These are phyloP conservation scores for Euclidium syriacum DNA, from an alignment of 345 rosid species.

Conservation along the genomic window DNA sequence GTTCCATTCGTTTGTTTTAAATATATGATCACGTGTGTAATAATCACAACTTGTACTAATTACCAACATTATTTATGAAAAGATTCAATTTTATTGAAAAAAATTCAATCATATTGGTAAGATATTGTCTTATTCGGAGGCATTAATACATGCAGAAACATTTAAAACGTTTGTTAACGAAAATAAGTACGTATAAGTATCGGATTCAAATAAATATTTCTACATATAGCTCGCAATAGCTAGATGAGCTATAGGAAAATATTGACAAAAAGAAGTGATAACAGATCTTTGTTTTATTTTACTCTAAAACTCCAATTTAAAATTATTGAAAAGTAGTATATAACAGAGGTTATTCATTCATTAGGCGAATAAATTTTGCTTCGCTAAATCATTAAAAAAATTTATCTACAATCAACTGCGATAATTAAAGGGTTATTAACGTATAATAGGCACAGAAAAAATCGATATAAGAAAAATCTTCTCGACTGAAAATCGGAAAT, in stretches of 20 bases:
- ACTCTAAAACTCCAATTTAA: background rate
- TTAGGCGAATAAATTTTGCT: background rate
- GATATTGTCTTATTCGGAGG: background rate
- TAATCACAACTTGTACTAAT: background rate
- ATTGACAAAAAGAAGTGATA: too few species aligned
- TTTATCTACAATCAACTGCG: too few species aligned
- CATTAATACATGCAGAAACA: background rate
- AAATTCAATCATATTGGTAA: slow-evolving; percentile 1
- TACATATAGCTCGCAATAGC: too few species aligned
- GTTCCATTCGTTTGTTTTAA: slow-evolving; percentile 17
- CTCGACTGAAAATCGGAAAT: too few species aligned
- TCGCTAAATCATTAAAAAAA: background rate
- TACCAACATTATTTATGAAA: slow-evolving; percentile 11
- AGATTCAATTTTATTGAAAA: background rate
- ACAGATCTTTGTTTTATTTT: too few species aligned
- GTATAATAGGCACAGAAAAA: too few species aligned
- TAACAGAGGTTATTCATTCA: background rate
- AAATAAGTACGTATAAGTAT: too few species aligned
- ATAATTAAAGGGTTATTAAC: too few species aligned
- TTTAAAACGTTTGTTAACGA: background rate
- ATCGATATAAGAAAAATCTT: too few species aligned
- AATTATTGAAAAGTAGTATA: background rate
- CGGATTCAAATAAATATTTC: background rate
- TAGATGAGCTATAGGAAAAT: background rate
- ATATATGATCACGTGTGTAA: slow-evolving; percentile 29